Percentiles rank a stretch among this genome's conserved stretches.
Conservation (phyloP, 148 eudicot species). For the Beta vulgaris region DNA sequence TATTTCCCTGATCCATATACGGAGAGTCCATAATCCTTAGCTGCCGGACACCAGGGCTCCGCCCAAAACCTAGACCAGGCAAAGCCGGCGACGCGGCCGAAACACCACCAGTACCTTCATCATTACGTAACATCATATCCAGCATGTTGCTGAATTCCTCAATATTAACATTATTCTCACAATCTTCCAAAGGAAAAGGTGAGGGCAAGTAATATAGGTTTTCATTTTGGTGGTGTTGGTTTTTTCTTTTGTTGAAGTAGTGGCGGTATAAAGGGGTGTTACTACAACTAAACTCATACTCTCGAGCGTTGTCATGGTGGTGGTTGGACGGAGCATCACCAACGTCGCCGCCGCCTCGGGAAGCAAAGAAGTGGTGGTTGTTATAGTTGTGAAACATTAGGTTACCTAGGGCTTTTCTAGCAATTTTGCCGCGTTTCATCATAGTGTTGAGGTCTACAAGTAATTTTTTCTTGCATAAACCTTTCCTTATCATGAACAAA, state of each 20-base stretch:
- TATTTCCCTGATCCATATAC: conserved; percentile 39
- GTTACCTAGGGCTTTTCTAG: conserved; percentile 52
- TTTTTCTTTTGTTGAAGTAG: conserved; percentile 22
- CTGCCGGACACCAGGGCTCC: conserved; percentile 55
- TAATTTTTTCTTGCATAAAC: conserved; percentile 48
- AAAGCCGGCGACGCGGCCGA: conserved; percentile 32
- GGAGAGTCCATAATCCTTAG: conserved; percentile 73
- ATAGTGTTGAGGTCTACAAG: conserved; percentile 46
- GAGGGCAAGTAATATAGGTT: background rate
- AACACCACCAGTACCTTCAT: conserved; percentile 20
- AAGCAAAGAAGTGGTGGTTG: conserved; percentile 17
- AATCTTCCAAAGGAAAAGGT: background rate
- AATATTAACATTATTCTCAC: background rate
- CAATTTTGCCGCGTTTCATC: conserved; percentile 59
- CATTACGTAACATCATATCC: conserved; percentile 35
- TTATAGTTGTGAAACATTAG: conserved; percentile 41
- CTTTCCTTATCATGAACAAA: conserved; percentile 52
- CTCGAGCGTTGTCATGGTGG: background rate
- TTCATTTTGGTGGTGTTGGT: background rate
- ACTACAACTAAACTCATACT: conserved; percentile 88
- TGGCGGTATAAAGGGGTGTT: conserved; percentile 45
- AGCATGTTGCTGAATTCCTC: conserved; percentile 29
- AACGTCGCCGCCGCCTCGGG: background rate
- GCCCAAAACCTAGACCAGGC: conserved; percentile 52
- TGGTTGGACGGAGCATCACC: conserved; percentile 1